Evolutionary conservation across 805 yeast genomes (phyloP), one percentile per base, ranked within the genome.

Genomic region (Pichia scutulata): DNA sequence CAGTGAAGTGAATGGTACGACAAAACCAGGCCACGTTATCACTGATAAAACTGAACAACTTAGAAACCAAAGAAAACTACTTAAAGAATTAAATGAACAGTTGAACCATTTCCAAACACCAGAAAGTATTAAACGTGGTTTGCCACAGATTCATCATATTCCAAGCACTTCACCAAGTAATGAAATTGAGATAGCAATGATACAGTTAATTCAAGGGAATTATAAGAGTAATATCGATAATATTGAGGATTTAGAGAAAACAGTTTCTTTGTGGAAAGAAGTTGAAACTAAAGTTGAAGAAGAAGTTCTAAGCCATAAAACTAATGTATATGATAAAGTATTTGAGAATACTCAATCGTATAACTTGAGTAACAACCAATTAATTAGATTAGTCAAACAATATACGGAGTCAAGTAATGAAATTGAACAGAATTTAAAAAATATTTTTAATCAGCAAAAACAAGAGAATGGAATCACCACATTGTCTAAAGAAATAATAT

Each of bases 41-140:
- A n/a, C 47, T 3, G 56, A 54, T 22, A 28, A 44, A 47, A 46
- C 49, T 13, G 57, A 52, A 25, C n/a, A 26, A 8, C 30, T 26
- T 21, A 43, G 48, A 21, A 8, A 21, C 2, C 33, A 47, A 19
- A 50, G 18, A 8, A 33, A 19, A 24, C 10, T 26, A 8, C 4
- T 23, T 2, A 5, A 19, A 7, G 46, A 50, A 18, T 39, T 52
- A 14, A 33, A 39, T 6, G n/a, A 39, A 21, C 28, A 44, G 12
- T 25, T 52, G n/a, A 23, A 26, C 1, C 24, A 41, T 1, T 25
- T 52, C 10, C 21, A 33, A 19, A 36, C 25, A 2, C 47, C 52
- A 3, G 52, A 52, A 14, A 24, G 44, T 10, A 28, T 44, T 1
- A 52, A 46, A 19, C 18, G 26, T 12, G 36, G 26, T 4, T 33